phyloP scores from a whole-genome alignment of 2,329 filamentous ascomycete genomes.

The Microascus cirrosus region DNA sequence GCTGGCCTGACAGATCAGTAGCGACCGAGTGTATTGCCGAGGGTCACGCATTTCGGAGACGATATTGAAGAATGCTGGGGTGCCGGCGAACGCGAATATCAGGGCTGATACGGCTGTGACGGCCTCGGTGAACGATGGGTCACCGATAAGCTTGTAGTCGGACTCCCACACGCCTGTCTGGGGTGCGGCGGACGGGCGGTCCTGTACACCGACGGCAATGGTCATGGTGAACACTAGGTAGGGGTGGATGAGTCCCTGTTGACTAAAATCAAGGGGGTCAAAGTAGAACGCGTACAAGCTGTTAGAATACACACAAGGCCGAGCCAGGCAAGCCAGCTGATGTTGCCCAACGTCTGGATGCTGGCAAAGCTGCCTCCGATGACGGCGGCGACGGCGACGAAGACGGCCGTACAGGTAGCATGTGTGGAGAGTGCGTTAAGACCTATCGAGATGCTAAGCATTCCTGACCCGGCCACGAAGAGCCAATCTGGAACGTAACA shows the following conservation, averaged over 20 bases:
- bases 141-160: slow-evolving; percentile 12
- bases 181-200: background rate
- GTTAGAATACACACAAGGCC: slow-evolving; percentile 17
- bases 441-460: slow-evolving; percentile 27
- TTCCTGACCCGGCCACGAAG: slow-evolving; percentile 23
- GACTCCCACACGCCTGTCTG: background rate
- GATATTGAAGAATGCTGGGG: slow-evolving; percentile 20
- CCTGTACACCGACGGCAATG: background rate
- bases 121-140: slow-evolving; percentile 15
- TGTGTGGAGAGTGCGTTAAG: slow-evolving; percentile 27
- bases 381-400: slow-evolving; percentile 22
- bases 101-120: slow-evolving; percentile 18
- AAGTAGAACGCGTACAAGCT: slow-evolving; percentile 11
- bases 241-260: background rate
- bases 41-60: slow-evolving; percentile 21
- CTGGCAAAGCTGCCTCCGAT: slow-evolving; percentile 18
- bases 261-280: background rate
- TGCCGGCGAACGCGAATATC: slow-evolving; percentile 24
- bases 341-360: slow-evolving; percentile 18
- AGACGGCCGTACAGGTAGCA: slow-evolving; percentile 25
- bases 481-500: slow-evolving; percentile 9
- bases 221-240: background rate
- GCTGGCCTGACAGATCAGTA: slow-evolving; percentile 14
- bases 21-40: slow-evolving; percentile 13
- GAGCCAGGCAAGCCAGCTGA: slow-evolving; percentile 21